Evolutionary conservation across 208 protist species (phyloP).

Genomic region (Leishmania amazonensis): DNA sequence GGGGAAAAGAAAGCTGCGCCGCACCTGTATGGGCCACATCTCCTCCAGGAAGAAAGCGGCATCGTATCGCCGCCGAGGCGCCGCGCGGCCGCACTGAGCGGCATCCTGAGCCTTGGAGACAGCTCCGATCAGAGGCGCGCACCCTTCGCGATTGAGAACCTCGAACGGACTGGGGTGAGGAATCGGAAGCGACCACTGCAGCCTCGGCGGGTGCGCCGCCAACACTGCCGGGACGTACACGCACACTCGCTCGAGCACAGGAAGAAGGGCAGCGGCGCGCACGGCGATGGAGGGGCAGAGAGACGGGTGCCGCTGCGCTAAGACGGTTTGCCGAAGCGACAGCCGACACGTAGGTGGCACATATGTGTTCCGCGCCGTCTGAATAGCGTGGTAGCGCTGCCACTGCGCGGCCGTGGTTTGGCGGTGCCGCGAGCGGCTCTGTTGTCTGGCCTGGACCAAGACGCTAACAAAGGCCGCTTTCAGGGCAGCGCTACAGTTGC

Average conservation of each 20-base stretch:
- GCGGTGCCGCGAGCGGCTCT: not conserved
- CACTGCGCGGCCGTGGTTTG: constrained; percentile 12
- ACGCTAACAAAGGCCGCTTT: constrained; percentile 2
- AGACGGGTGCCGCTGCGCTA: constrained; percentile 10
- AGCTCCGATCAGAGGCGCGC: constrained; percentile 41
- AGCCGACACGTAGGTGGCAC: constrained; percentile 2
- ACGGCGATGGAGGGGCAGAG: constrained; percentile 50
- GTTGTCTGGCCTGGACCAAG: not conserved
- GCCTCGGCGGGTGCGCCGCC: constrained; percentile 34
- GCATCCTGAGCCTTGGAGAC: constrained; percentile 21
- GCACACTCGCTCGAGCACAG: constrained; percentile 50
- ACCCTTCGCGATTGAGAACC: constrained; percentile 26
- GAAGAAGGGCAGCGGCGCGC: constrained; percentile 40
- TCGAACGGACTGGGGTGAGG: constrained; percentile 30
- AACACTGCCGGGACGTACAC: constrained; percentile 67
- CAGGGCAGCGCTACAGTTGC: constrained; percentile 1
- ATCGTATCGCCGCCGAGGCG: constrained; percentile 47
- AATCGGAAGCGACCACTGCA: constrained; percentile 58
- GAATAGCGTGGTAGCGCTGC: constrained; percentile 25
- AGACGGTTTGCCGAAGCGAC: not conserved
- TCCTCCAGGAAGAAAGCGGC: constrained; percentile 55
- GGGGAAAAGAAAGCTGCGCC: constrained; percentile 92
- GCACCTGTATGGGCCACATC: constrained; percentile 75
- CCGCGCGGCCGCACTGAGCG: not conserved
- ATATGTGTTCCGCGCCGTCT: constrained; percentile 20